Evolutionary conservation across 257 asterid genomes (phyloP).

Genomic region (Petunia secreta): DNA sequence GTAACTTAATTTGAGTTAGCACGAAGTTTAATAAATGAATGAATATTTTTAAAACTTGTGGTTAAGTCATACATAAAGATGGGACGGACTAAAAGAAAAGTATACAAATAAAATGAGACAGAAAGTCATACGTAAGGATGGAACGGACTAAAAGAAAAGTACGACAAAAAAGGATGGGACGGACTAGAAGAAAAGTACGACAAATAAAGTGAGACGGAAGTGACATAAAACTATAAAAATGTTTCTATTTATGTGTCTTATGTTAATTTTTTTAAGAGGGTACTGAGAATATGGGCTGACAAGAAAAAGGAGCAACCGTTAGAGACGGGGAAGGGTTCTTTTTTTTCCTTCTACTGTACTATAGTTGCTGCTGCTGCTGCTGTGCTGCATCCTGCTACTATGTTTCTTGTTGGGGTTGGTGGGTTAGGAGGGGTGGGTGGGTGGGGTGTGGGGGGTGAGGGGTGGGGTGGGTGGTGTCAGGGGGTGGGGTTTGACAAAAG

Average conservation of each 20-base stretch:
- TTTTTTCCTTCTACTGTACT: constrained; percentile 23
- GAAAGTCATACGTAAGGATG: no score
- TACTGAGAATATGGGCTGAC: constrained; percentile 46
- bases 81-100: no score
- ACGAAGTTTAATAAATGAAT: no score
- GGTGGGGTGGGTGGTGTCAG: background rate
- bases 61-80: no score
- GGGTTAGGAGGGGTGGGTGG: background rate
- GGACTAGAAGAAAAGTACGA: no score
- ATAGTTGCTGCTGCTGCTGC: no score
- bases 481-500: constrained; percentile 22
- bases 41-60: no score
- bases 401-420: background rate
- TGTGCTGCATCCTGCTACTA: background rate
- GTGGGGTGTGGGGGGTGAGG: background rate
- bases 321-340: constrained; percentile 23
- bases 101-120: no score
- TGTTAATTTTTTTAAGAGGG: background rate
- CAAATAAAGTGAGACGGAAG: no score
- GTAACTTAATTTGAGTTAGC: no score
- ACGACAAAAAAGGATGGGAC: no score
- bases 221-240: background rate
- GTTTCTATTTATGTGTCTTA: background rate
- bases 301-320: constrained; percentile 23
- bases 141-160: no score